Percentiles rank a stretch among this genome's conserved stretches.
Evolutionary conservation across 2,329 filamentous ascomycete species (phyloP).

Genomic region (Biscogniauxia marginata): DNA sequence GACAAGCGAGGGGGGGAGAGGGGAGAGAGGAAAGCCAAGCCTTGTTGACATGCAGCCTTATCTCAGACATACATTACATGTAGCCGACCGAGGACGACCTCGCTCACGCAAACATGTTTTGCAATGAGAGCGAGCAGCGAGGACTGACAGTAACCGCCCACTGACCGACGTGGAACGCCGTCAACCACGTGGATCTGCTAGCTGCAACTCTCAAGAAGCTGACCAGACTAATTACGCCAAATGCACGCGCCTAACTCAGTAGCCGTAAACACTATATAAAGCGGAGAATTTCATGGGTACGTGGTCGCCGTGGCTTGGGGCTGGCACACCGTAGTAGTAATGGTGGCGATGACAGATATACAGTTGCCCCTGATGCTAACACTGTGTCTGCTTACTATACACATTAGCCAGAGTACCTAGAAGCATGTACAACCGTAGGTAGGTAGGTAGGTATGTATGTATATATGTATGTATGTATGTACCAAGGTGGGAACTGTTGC

Average conservation of each 20-base stretch:
- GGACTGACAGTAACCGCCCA: too few species aligned
- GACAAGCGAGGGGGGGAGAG: background rate
- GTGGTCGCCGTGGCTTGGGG: background rate
- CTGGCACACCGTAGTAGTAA: background rate
- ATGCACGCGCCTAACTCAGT: background rate
- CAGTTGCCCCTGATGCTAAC: background rate
- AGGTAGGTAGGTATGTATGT: too few species aligned
- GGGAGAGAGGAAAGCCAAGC: background rate
- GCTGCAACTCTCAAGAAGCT: background rate
- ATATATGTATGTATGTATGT: too few species aligned
- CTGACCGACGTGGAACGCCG: conserved; percentile 13
- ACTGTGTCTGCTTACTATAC: background rate
- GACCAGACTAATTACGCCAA: conserved; percentile 3
- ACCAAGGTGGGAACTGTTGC: too few species aligned
- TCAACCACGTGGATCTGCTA: conserved; percentile 19
- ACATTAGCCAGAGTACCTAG: too few species aligned
- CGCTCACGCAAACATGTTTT: background rate
- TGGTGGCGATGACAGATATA: too few species aligned
- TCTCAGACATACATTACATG: background rate
- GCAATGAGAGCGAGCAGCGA: too few species aligned
- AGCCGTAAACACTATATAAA: background rate
- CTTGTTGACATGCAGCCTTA: conserved; percentile 6
- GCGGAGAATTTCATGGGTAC: background rate
- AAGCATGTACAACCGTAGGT: too few species aligned
- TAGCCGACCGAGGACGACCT: background rate